Base-by-base conservation (phyloP, 805 yeast genomes). In the Sungouiozyma ichnusensis region DNA sequence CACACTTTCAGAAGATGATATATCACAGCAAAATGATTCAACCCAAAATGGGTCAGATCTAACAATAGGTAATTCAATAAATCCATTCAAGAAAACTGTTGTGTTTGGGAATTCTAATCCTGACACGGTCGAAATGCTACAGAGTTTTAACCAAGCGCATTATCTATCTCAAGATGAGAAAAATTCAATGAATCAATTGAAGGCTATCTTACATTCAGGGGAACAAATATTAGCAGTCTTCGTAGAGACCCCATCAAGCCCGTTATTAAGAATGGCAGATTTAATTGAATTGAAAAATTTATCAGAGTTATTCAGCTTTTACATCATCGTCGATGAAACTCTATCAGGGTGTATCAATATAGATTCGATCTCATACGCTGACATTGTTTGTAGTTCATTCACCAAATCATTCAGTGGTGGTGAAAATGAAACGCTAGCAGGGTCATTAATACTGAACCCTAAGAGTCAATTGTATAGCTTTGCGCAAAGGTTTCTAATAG, bases 61-160 rank as follows among this genome's bases (percentile, higher is more conserved):
- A 16, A 18, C n/a, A 17, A 27, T 37, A 27, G 31, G 39, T n/a
- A 37, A 27, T 17, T 15, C 39, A 33, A 27, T 33, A 17, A 24
- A 27, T 27, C 57, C 62, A 11, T 54, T 55, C 35, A 60, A 66
- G 43, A 85, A 85, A 58, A 79, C 94, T 1, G 94, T 87, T 2
- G 86, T 95, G 64, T 90, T 85, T 63, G 99, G 99, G 1, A 87
- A 88, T 65, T 96, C 97, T 5, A 92, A 90, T 61, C 92, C 85
- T 20, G 97, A 92, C 60, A 88, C 97, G 0, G 69, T 86, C 43
- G 85, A 85, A 51, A 79, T 92, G 44, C 69, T 92, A 53, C 73
- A 74, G 54, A 90, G 88, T 60, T 92, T 87, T 71, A 97, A 97
- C 14, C 97, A 97, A 32, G 84, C 82, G 33, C 79, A 79, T 50